Evolutionary conservation across 23 red algal genomes (phyloP).

Genomic region (Cyanidium caldarium): DNA sequence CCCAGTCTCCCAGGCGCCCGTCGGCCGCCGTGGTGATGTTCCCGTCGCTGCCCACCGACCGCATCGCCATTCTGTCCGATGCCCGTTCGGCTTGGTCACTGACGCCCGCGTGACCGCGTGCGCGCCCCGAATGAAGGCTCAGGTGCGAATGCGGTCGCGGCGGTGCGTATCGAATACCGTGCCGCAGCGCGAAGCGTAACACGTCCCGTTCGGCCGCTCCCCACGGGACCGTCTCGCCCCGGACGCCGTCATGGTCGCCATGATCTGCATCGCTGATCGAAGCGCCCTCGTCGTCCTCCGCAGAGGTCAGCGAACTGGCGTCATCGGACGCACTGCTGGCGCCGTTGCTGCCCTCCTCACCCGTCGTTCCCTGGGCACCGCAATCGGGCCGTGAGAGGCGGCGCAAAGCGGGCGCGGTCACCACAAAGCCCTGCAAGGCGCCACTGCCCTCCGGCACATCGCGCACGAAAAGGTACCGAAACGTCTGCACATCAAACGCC

Average conservation of each 20-base stretch:
- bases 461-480: not conserved
- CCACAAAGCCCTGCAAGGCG: not conserved
- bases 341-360: too few relatives aligned
- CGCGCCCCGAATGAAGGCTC: too few relatives aligned
- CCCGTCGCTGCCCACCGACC: not conserved
- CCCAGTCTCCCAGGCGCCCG: not conserved
- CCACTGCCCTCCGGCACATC: not conserved
- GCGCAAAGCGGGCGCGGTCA: not conserved
- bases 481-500: constrained; percentile 5
- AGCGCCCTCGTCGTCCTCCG: too few relatives aligned
- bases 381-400: too few relatives aligned
- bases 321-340: too few relatives aligned
- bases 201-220: too few relatives aligned
- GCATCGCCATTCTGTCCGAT: not conserved
- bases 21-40: not conserved
- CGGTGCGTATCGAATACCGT: constrained; percentile 1
- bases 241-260: too few relatives aligned
- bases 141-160: not conserved
- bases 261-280: too few relatives aligned
- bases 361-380: too few relatives aligned
- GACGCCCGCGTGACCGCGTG: not conserved
- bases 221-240: too few relatives aligned
- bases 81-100: not conserved
- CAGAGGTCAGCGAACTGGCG: too few relatives aligned
- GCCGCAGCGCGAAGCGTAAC: not conserved